phyloP scores from a whole-genome alignment of 306 rosid species.

The Prunus armeniaca region DNA sequence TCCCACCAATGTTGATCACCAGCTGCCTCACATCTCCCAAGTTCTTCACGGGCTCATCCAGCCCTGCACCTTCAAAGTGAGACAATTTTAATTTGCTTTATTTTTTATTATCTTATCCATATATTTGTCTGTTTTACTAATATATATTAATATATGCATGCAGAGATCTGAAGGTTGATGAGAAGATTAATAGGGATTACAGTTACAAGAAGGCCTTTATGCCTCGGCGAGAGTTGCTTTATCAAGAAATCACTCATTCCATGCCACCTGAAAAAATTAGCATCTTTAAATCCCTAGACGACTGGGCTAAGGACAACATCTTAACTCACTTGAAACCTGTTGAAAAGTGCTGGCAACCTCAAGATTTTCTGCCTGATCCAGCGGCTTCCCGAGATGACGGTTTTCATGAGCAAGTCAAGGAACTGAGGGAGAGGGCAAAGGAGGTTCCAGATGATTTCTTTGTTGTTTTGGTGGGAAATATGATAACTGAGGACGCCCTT shows the following conservation, averaged over 20 bases:
- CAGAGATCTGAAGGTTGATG: too few species aligned
- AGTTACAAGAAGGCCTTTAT: slow-evolving; percentile 64
- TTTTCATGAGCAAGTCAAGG: slow-evolving; percentile 79
- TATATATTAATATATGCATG: too few species aligned
- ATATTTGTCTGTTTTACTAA: too few species aligned
- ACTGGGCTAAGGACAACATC: slow-evolving; percentile 79
- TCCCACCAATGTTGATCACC: slow-evolving; percentile 39
- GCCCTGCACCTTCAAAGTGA: too few species aligned
- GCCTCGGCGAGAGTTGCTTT: slow-evolving; percentile 84
- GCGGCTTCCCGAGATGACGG: slow-evolving; percentile 45
- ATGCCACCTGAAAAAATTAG: slow-evolving; percentile 90
- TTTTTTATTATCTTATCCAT: too few species aligned
- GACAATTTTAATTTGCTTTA: too few species aligned
- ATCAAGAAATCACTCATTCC: slow-evolving; percentile 69
- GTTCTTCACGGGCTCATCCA: slow-evolving; percentile 84
- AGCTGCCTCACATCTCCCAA: slow-evolving; percentile 77
- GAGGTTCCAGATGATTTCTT: slow-evolving; percentile 88
- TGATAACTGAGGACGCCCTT: too few species aligned
- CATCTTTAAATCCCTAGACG: slow-evolving; percentile 78
- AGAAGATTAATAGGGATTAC: slow-evolving; percentile 31
- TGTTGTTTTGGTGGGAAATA: slow-evolving; percentile 44
- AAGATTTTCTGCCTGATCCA: slow-evolving; percentile 83
- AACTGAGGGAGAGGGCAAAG: slow-evolving; percentile 69
- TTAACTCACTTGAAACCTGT: slow-evolving; percentile 76
- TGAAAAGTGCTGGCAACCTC: slow-evolving; percentile 95